Conservation (phyloP, 2,329 filamentous ascomycete species). For the Ophiostoma australiae region DNA sequence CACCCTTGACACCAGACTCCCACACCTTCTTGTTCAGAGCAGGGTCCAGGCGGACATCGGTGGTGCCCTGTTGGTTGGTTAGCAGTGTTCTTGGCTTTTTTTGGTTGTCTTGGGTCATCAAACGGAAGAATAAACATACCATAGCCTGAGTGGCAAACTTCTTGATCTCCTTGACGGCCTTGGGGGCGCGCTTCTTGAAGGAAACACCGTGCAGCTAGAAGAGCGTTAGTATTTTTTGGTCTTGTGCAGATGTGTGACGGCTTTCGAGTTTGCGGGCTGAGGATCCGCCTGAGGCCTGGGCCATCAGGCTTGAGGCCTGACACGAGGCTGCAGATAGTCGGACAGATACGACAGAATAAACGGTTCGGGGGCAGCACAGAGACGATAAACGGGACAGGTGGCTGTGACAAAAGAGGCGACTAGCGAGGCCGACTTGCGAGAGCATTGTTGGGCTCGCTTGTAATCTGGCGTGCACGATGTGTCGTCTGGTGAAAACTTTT, state of each 20-base stretch:
- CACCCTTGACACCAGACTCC: conserved; percentile 98
- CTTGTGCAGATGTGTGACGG: background rate
- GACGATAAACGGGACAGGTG: background rate
- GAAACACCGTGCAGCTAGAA: conserved; percentile 86
- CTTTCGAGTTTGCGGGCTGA: background rate
- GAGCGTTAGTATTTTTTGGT: conserved; percentile 13
- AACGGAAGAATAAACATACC: conserved; percentile 59
- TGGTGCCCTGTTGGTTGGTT: conserved; percentile 65
- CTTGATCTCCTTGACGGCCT: conserved; percentile 99
- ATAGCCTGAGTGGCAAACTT: conserved; percentile 88
- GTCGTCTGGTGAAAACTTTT: background rate
- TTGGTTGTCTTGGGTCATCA: background rate
- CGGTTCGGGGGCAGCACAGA: too few relatives aligned
- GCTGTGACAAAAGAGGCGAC: background rate
- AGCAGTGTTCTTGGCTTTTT: background rate
- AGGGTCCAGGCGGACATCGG: conserved; percentile 95
- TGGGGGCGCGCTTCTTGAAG: conserved; percentile 99
- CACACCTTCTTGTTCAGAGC: conserved; percentile 99
- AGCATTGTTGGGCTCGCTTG: background rate
- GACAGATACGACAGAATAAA: background rate
- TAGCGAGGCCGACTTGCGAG: background rate
- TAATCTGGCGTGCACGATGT: background rate
- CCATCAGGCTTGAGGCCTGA: background rate
- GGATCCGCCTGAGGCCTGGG: background rate
- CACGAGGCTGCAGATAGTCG: background rate